These are phyloP conservation scores for Tremella yokohamensis DNA, from an alignment of 768 basidiomycete species.

Conservation along the genomic window DNA sequence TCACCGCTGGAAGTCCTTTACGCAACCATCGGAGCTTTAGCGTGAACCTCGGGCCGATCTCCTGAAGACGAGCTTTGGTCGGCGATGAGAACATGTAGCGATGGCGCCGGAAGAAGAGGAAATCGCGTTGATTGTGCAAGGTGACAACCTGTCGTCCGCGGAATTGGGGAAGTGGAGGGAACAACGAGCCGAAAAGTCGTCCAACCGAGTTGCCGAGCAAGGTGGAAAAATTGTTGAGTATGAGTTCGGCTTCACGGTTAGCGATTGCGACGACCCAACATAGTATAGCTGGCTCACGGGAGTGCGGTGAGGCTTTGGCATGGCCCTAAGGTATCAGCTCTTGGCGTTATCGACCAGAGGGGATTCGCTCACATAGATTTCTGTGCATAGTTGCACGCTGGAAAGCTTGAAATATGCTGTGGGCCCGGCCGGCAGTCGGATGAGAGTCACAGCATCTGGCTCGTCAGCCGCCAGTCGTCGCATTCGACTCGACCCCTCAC, in stretches of 20 bases:
- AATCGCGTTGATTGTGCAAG: conserved; percentile 94
- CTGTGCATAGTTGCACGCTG: conserved; percentile 75
- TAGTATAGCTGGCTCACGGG: conserved; percentile 54
- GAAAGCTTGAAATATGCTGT: conserved; percentile 93
- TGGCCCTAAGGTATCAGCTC: conserved; percentile 57
- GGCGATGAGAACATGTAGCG: conserved; percentile 88
- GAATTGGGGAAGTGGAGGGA: conserved; percentile 91
- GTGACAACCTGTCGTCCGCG: conserved; percentile 95
- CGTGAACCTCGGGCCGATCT: conserved; percentile 96
- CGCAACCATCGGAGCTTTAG: conserved; percentile 85
- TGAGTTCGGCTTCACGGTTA: conserved; percentile 64
- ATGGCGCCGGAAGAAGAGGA: conserved; percentile 94
- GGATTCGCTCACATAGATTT: conserved; percentile 58
- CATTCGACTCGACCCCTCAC: conserved; percentile 56
- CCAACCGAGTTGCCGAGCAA: conserved; percentile 89
- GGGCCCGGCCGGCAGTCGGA: conserved; percentile 86
- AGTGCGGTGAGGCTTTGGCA: conserved; percentile 84
- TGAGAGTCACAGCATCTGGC: conserved; percentile 84
- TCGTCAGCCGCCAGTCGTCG: conserved; percentile 7
- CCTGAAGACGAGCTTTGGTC: conserved; percentile 87
- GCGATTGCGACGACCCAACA: not conserved
- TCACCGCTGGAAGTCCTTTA: conserved; percentile 80
- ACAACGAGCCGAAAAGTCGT: conserved; percentile 91
- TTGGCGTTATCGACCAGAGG: not conserved
- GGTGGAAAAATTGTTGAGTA: conserved; percentile 90